Conservation (phyloP, 495 filamentous ascomycete species). For the Hamigera avellanea region DNA sequence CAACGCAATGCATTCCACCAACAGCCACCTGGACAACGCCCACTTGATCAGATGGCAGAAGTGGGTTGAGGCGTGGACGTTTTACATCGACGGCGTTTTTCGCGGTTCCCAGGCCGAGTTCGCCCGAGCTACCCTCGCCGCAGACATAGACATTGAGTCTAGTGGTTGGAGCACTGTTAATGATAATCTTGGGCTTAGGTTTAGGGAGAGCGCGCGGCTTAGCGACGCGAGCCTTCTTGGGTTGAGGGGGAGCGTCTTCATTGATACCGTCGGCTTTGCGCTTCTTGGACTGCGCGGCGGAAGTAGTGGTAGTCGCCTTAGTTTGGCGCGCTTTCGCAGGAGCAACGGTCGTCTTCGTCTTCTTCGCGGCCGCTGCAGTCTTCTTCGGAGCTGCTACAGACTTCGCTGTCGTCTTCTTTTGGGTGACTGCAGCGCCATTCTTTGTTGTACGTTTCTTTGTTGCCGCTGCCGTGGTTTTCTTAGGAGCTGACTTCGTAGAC, state of each 20-base stretch:
- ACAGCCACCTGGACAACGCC: constrained; percentile 50
- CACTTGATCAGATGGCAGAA: constrained; percentile 43
- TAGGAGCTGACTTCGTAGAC: constrained; percentile 5
- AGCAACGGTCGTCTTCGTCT: constrained; percentile 2
- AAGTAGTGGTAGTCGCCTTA: constrained; percentile 5
- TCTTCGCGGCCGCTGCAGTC: constrained; percentile 2
- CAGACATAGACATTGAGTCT: constrained; percentile 56
- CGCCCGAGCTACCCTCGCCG: constrained; percentile 55
- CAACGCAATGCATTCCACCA: constrained; percentile 56
- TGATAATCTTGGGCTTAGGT: constrained; percentile 22
- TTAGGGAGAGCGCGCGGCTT: constrained; percentile 12
- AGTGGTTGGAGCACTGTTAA: constrained; percentile 32
- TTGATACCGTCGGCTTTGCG: constrained; percentile 26
- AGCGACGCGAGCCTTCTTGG: constrained; percentile 17
- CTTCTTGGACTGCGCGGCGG: constrained; percentile 20
- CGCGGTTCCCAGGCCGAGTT: constrained; percentile 52
- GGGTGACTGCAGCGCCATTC: constrained; percentile 2
- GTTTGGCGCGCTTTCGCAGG: constrained; percentile 2
- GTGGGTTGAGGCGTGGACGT: constrained; percentile 52
- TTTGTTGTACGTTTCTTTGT: constrained; percentile 8
- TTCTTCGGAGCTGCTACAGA: constrained; percentile 1
- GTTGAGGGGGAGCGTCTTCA: constrained; percentile 14
- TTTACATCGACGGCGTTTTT: constrained; percentile 55
- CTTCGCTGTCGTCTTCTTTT: constrained; percentile 2
- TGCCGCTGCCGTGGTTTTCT: constrained; percentile 5